phyloP scores from a whole-genome alignment of 371 early-diverging fungal species.

The Thermomucor indicae-seudaticae region DNA sequence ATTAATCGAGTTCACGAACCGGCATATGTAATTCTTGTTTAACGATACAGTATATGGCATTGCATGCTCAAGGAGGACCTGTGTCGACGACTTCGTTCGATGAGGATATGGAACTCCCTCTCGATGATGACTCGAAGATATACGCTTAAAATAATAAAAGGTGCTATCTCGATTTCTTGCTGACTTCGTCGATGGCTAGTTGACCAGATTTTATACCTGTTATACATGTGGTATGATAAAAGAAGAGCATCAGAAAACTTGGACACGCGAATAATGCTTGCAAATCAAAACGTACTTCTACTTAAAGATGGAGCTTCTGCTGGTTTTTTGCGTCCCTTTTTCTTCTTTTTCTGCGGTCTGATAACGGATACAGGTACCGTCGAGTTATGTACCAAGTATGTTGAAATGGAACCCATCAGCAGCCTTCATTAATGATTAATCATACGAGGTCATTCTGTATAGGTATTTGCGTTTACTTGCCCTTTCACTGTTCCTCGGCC shows the following conservation, averaged over 20 bases:
- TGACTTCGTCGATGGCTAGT: constrained; percentile 29
- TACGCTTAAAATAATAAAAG: constrained; percentile 10
- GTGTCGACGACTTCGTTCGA: constrained; percentile 22
- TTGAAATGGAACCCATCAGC: constrained; percentile 49
- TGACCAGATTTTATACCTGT: constrained; percentile 27
- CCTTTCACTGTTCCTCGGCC: constrained; percentile 45
- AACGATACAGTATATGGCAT: constrained; percentile 29
- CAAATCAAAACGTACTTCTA: constrained; percentile 20
- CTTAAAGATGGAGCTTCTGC: constrained; percentile 18
- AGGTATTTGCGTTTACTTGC: constrained; percentile 18
- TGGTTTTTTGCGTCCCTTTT: constrained; percentile 15
- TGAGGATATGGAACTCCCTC: constrained; percentile 34
- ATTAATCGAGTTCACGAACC: background rate
- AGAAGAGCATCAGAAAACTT: background rate
- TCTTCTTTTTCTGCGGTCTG: constrained; percentile 42
- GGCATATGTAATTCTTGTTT: constrained; percentile 6
- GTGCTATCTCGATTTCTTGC: constrained; percentile 3
- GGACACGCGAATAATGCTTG: background rate
- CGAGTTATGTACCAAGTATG: constrained; percentile 48
- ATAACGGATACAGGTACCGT: constrained; percentile 55
- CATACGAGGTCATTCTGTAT: background rate
- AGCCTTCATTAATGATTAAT: constrained; percentile 12
- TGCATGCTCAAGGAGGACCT: constrained; percentile 25
- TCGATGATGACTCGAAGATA: constrained; percentile 29
- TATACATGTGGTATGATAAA: too few species aligned